phyloP scores from a whole-genome alignment of 768 basidiomycete genomes.

The Rhizopogon sp. region DNA sequence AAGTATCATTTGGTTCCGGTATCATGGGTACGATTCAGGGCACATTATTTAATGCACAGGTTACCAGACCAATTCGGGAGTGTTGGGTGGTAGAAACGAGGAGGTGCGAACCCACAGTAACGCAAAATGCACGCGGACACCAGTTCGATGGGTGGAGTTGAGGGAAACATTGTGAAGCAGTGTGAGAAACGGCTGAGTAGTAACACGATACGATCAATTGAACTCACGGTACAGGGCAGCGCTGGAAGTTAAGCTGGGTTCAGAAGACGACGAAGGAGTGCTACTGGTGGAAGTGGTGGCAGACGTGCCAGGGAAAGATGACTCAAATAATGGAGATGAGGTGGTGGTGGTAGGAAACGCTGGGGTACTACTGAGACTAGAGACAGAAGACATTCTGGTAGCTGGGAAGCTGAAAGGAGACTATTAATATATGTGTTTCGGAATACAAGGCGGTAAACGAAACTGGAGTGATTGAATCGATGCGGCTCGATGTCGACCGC shows the following conservation, averaged over 20 bases:
- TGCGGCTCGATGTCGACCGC: not conserved
- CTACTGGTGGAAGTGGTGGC: too few species aligned
- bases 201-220: not conserved
- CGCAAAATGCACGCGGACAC: not conserved
- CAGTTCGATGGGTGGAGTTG: not conserved
- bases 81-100: not conserved
- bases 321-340: not conserved
- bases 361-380: not conserved
- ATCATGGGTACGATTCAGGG: not conserved
- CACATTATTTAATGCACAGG: slow-evolving; percentile 1
- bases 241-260: slow-evolving; percentile 9
- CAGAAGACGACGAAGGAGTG: not conserved
- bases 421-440: slow-evolving; percentile 18
- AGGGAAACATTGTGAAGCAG: slow-evolving; percentile 8
- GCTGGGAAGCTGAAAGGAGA: not conserved
- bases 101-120: not conserved
- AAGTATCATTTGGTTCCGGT: not conserved
- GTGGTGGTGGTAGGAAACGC: not conserved
- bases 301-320: not conserved
- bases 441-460: not conserved
- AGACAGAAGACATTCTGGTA: slow-evolving; percentile 10
- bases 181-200: slow-evolving; percentile 11
- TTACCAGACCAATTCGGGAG: slow-evolving; percentile 2
- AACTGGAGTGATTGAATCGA: too few species aligned
- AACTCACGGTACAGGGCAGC: slow-evolving; percentile 26